Base-by-base conservation (phyloP, 1,284 basidiomycete genomes). In the Boletus sp. region DNA sequence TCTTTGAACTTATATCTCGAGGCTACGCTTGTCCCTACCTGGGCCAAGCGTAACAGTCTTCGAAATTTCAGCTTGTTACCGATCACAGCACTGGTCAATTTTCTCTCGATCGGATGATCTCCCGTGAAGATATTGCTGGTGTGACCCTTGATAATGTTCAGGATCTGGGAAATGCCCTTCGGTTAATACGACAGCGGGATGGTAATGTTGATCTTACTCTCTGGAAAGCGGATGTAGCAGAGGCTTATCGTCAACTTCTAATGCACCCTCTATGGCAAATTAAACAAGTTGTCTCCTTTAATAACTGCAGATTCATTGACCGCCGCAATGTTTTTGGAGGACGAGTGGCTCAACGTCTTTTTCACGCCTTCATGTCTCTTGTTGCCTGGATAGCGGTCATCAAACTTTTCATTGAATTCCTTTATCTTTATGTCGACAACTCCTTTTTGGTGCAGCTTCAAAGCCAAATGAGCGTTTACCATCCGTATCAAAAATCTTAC, bases 231-330 rank as follows among this genome's bases (percentile, higher is more conserved):
- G 80, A 83, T 49, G 72, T 82, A 0, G 54, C 72, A 0, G 66
- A 75, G 19, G 80, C 81, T 0, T 83, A 78, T 48, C 66, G 71
- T 0, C 65, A 67, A 0, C 62, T 79, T 3, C 80, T 80, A 0
- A 70, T 80, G 64, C 76, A 79, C 47, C 74, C 73, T 0, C 52
- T 72, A 0, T 83, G 79, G 80, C 81, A 83, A 54, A 58, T 82
- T 5, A 76, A 77, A 46, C 80, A 83, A 43, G 62, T 79, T 0
- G 68, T 77, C 1, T 73, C 66, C 0, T 62, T 81, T 11, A 64
- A 73, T 0, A 70, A 67, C 0, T 0, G 56, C 0, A 60, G 52
- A 0, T 63, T 70, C 35, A 63, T 81, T 3, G 77, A 81, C 52
- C 55, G 75, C 0, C 64, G 68, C 9, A 73, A 71, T 28, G 65